phyloP scores from a whole-genome alignment of 345 rosid genomes.

The Orychophragmus violaceus region DNA sequence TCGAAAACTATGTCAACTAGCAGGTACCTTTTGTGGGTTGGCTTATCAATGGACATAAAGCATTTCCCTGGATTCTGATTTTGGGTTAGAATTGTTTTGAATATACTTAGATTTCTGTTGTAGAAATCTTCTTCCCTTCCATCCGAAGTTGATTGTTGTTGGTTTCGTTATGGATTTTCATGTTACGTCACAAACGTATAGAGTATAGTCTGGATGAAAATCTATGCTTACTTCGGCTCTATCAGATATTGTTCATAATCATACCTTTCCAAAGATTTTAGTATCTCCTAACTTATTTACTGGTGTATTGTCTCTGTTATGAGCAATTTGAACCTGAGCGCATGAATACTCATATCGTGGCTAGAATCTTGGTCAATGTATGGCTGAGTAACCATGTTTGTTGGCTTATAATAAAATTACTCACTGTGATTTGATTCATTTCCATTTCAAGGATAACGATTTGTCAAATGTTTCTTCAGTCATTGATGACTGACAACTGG shows the following conservation, averaged over 20 bases:
- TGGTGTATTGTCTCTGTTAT: constrained; percentile 12
- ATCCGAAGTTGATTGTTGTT: too few species aligned
- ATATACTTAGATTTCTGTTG: too few species aligned
- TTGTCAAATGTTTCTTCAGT: neutral
- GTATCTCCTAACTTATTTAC: neutral
- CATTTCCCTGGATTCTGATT: too few species aligned
- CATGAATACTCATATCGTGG: constrained; percentile 73
- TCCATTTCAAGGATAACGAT: neutral
- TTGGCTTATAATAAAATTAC: neutral
- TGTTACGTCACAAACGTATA: constrained; percentile 82
- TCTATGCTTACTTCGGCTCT: constrained; percentile 92
- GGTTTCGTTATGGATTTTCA: constrained; percentile 9
- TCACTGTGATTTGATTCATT: neutral
- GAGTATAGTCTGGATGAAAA: constrained; percentile 82
- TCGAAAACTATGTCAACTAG: too few species aligned
- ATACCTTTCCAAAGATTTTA: neutral
- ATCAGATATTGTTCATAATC: constrained; percentile 50
- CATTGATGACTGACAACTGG: neutral
- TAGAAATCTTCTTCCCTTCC: too few species aligned
- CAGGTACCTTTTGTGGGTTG: too few species aligned
- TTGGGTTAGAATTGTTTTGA: too few species aligned
- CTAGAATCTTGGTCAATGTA: constrained; percentile 76
- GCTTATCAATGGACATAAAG: too few species aligned
- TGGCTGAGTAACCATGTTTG: neutral
- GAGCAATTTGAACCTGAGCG: constrained; percentile 93